Conservation (phyloP, 169 alveolate species). For the Neospora caninum region DNA sequence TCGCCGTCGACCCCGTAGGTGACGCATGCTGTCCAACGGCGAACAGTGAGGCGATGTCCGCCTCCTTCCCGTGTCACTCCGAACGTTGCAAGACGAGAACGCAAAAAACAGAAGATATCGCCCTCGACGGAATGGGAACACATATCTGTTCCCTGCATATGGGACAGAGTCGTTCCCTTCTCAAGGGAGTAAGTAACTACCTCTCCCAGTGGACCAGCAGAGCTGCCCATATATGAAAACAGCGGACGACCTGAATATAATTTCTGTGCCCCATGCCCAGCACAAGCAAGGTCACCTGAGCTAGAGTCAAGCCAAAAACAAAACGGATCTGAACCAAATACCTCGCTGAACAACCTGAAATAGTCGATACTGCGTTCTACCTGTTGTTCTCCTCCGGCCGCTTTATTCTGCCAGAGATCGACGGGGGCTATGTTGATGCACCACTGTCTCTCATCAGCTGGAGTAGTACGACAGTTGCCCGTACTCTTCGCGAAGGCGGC, state of each 20-base stretch:
- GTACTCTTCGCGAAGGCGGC: neutral
- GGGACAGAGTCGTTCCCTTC: neutral
- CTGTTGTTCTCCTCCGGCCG: neutral
- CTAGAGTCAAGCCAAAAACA: conserved; percentile 67
- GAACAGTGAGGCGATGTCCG: neutral
- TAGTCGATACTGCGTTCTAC: neutral
- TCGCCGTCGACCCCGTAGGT: neutral
- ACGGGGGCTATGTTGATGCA: conserved; percentile 11
- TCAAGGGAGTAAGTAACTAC: conserved; percentile 53
- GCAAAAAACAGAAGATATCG: neutral
- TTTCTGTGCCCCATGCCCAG: neutral
- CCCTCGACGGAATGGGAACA: neutral
- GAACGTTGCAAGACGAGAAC: neutral
- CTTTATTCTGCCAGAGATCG: neutral
- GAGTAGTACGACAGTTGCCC: neutral
- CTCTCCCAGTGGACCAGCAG: conserved; percentile 66
- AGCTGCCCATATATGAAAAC: conserved; percentile 72
- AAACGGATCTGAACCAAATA: neutral
- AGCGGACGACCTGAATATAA: neutral
- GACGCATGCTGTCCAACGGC: neutral
- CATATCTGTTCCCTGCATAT: neutral
- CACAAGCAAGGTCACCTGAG: conserved; percentile 24
- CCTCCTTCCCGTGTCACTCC: neutral
- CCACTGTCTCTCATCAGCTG: neutral
- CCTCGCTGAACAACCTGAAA: neutral